These are phyloP conservation scores for Tuctoria greenei DNA, from an alignment of 176 grass and related monocot species.

Conservation along the genomic window DNA sequence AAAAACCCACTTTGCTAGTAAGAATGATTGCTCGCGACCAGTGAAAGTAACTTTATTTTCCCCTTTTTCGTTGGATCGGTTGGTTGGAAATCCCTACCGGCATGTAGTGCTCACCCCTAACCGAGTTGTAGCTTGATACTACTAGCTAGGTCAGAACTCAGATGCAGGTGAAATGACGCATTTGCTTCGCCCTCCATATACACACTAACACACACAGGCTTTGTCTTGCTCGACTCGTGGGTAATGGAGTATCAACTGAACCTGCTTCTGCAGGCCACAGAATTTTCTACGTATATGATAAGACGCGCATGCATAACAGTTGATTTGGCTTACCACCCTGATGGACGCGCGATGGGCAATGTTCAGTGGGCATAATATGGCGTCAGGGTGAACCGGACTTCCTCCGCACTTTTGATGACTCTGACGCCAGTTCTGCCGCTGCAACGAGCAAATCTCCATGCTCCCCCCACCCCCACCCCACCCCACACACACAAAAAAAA, in stretches of 20 bases:
- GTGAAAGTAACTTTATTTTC: neutral
- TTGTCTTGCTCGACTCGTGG: neutral
- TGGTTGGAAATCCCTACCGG: neutral
- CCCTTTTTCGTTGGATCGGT: neutral
- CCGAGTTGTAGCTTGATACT: neutral
- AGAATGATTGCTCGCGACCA: neutral
- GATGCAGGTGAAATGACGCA: neutral
- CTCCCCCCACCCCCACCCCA: no score
- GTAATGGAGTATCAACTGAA: neutral
- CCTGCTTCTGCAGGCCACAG: neutral
- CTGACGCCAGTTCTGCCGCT: no score
- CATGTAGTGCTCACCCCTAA: neutral
- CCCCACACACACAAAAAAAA: no score
- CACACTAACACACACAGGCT: neutral
- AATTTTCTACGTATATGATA: neutral
- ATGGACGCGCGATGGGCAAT: neutral
- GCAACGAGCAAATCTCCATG: no score
- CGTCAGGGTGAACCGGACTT: neutral
- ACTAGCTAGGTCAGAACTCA: neutral
- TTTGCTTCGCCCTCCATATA: neutral
- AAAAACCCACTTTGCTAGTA: neutral
- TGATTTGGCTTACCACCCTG: neutral
- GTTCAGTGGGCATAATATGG: neutral
- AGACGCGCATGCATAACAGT: neutral
- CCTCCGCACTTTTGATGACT: no score